Evolutionary conservation across 169 alveolate species (phyloP).

Genomic region (Eimeria brunetti): DNA sequence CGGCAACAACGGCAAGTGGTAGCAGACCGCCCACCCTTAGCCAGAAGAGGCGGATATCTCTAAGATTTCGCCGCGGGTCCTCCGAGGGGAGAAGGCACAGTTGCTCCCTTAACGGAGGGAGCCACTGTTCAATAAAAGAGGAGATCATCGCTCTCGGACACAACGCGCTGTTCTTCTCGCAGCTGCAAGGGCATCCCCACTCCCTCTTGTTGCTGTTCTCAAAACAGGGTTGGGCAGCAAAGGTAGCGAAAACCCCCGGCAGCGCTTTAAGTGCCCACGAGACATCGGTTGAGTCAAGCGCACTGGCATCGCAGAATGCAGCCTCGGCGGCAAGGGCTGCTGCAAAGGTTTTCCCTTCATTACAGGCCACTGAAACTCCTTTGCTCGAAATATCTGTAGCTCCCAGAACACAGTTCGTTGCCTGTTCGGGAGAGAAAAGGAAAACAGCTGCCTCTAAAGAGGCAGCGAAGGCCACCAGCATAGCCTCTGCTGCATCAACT

Average conservation of each 20-base stretch:
- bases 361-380: neutral
- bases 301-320: neutral
- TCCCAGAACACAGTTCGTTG: neutral
- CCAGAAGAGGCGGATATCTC: constrained; percentile 46
- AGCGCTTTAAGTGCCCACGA: constrained; percentile 46
- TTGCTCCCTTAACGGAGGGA: neutral
- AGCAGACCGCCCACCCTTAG: neutral
- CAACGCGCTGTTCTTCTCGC: neutral
- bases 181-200: constrained; percentile 39
- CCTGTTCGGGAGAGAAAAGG: constrained; percentile 20
- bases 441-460: constrained; percentile 41
- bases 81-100: constrained; percentile 34
- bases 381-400: neutral
- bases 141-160: constrained; percentile 7
- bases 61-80: constrained; percentile 47
- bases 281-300: neutral
- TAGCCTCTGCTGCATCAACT: constrained; percentile 45
- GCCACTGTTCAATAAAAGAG: constrained; percentile 42
- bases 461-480: constrained; percentile 37
- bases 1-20: neutral
- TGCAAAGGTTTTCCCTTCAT: neutral
- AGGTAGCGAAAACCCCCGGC: constrained; percentile 6
- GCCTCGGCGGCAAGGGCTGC: constrained; percentile 52
- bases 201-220: constrained; percentile 23
- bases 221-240: constrained; percentile 42